Base-by-base conservation (phyloP, 352 stramenopile species). In the Phytopythium delawarense region DNA sequence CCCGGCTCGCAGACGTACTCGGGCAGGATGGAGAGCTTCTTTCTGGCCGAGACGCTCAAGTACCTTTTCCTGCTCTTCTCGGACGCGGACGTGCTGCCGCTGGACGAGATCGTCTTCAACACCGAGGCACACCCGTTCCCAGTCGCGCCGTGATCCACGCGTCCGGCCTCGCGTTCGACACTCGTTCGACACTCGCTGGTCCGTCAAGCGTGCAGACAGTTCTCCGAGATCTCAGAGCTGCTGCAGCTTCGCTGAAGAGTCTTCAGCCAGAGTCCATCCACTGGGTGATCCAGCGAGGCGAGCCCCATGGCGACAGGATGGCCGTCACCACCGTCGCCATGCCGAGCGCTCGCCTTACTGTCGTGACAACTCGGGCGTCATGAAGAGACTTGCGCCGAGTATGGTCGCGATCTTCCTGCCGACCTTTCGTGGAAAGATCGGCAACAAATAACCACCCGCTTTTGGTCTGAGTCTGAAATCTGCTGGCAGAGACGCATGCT, bases 21-120 rank as follows among this genome's bases (percentile, higher is more conserved):
- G 2, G 58, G 51, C 7, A 68, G 73, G 0, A 96, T 96, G 86
- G 84, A 94, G 45, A 96, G 83, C 30, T 97, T 92, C 55, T 97
- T 97, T 67, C 51, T 97, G 46, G 87, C 81, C n/a, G 89, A 98
- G 76, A 98, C 92, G 42, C 74, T 97, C 66, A 98, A 98, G 71
- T 98, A 97, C 64, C 75, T 98, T 15, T 97, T 91, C 59, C 62
- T 97, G 63, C 76, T 97, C 32, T 96, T 96, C 66, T 86, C 74
- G 30, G 80, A 91, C 39, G 79, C 87, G 39, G 68, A 86, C 32
- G 46, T 92, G 37, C 50, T 96, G 16, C 62, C 75, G 7, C 71
- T 96, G 30, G 70, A 96, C 59, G 66, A 83, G 16, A 80, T 88
- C 48, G 85, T 97, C 37, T 89, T 97, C 71, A 96, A 91, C 65